Percentiles rank a stretch among this genome's conserved stretches.
phyloP scores from a whole-genome alignment of 805 yeast genomes.

The Kuraishia ogatae region DNA sequence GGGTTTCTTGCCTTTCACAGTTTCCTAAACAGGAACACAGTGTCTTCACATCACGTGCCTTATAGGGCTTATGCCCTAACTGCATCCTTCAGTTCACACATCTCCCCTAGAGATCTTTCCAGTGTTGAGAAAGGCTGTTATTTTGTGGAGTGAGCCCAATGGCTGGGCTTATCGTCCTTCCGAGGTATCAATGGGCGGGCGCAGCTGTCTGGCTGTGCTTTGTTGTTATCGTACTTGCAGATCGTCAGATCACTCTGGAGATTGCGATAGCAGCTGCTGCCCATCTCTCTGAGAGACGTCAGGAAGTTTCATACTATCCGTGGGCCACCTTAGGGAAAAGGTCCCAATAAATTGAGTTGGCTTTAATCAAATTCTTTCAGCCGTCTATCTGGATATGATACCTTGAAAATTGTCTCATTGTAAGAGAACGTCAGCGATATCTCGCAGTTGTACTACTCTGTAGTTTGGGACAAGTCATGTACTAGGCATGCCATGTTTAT shows the following conservation, averaged over 20 bases:
- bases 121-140: too few species aligned
- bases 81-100: too few species aligned
- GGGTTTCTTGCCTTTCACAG: background rate
- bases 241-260: background rate
- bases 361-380: too few species aligned
- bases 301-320: background rate
- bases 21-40: background rate
- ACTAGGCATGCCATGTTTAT: too few species aligned
- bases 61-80: background rate
- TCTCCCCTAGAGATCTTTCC: too few species aligned
- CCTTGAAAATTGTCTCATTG: too few species aligned
- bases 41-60: background rate
- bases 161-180: background rate
- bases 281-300: background rate
- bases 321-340: background rate
- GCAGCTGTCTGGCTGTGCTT: background rate
- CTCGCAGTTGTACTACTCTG: too few species aligned
- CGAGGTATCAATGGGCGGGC: background rate
- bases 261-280: background rate
- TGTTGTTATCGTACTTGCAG: background rate
- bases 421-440: too few species aligned
- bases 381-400: too few species aligned
- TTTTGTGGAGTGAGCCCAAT: background rate
- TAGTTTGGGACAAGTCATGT: too few species aligned
- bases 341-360: too few species aligned